A percentile compares a stretch with the other conserved stretches of the same genome.
These are phyloP conservation scores for Tolypocladium album DNA, from an alignment of 2,329 filamentous ascomycete species.

Conservation along the genomic window DNA sequence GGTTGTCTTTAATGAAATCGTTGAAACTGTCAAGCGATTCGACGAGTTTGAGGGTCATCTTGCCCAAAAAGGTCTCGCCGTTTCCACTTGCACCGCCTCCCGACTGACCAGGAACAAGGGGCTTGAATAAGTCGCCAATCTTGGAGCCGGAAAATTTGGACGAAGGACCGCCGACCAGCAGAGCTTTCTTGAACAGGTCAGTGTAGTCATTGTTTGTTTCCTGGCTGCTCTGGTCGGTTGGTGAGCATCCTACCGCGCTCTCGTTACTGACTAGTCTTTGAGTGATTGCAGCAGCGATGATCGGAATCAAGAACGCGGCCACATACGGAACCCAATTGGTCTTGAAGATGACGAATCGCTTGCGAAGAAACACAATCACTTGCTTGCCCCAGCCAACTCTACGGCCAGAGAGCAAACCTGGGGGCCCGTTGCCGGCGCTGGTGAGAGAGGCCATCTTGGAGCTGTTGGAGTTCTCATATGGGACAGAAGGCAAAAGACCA, in stretches of 20 bases:
- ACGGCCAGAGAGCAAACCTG: slow-evolving; percentile 5
- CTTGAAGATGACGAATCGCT: slow-evolving; percentile 66
- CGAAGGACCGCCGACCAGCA: slow-evolving; percentile 17
- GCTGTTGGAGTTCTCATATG: not conserved
- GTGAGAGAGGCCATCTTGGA: not conserved
- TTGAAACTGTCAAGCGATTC: slow-evolving; percentile 60
- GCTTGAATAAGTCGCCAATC: slow-evolving; percentile 24
- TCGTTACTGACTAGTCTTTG: slow-evolving; percentile 61
- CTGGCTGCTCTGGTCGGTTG: slow-evolving; percentile 31
- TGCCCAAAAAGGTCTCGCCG: slow-evolving; percentile 5
- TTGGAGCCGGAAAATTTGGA: slow-evolving; percentile 24
- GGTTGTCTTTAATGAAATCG: slow-evolving; percentile 49
- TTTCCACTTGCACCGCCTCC: slow-evolving; percentile 1
- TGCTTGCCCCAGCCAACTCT: slow-evolving; percentile 56
- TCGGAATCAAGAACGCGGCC: slow-evolving; percentile 65
- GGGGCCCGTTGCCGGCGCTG: not conserved
- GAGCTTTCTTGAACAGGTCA: slow-evolving; percentile 8
- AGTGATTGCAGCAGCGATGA: slow-evolving; percentile 69
- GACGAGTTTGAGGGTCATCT: slow-evolving; percentile 31
- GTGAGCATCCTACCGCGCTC: slow-evolving; percentile 38
- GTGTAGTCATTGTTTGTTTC: slow-evolving; percentile 12
- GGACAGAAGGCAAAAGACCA: not conserved
- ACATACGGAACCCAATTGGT: slow-evolving; percentile 69
- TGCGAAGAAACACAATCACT: slow-evolving; percentile 63
- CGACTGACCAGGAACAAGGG: slow-evolving; percentile 24